Conservation (phyloP, 1,284 basidiomycete genomes). For the Coniferiporia sulphurascens region DNA sequence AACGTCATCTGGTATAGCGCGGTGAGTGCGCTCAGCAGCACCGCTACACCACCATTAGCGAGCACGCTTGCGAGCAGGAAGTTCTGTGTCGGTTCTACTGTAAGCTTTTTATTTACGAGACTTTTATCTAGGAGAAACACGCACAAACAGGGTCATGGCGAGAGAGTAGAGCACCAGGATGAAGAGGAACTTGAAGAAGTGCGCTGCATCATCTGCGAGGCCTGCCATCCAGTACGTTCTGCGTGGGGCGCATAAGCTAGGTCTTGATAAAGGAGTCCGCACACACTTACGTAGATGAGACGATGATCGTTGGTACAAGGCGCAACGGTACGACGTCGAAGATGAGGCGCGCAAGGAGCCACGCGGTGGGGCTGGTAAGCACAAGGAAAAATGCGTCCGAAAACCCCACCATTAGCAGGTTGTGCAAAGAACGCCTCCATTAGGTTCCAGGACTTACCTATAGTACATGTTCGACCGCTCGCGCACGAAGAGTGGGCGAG, state of each 20-base stretch:
- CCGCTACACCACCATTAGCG: constrained; percentile 82
- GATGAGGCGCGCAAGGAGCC: constrained; percentile 78
- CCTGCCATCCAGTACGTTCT: constrained; percentile 94
- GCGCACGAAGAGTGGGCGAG: constrained; percentile 78
- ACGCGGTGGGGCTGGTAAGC: constrained; percentile 65
- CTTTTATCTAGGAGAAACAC: constrained; percentile 26
- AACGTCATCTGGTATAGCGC: constrained; percentile 82
- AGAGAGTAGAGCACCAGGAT: constrained; percentile 74
- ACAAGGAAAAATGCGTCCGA: too few relatives aligned
- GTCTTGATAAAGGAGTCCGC: background rate
- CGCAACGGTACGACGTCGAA: constrained; percentile 85
- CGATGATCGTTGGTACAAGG: constrained; percentile 78
- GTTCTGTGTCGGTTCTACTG: constrained; percentile 52
- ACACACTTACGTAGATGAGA: constrained; percentile 65
- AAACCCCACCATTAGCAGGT: too few relatives aligned
- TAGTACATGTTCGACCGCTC: constrained; percentile 82
- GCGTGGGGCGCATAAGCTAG: background rate
- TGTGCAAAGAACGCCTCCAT: background rate
- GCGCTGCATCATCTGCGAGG: constrained; percentile 57
- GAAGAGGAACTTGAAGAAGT: constrained; percentile 82
- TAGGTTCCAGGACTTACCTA: constrained; percentile 38
- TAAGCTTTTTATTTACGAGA: too few relatives aligned
- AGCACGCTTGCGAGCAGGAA: constrained; percentile 81
- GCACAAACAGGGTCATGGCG: constrained; percentile 77
- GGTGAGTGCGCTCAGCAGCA: constrained; percentile 72